phyloP scores from a whole-genome alignment of 2,329 filamentous ascomycete species.

The Fulvia fulva region DNA sequence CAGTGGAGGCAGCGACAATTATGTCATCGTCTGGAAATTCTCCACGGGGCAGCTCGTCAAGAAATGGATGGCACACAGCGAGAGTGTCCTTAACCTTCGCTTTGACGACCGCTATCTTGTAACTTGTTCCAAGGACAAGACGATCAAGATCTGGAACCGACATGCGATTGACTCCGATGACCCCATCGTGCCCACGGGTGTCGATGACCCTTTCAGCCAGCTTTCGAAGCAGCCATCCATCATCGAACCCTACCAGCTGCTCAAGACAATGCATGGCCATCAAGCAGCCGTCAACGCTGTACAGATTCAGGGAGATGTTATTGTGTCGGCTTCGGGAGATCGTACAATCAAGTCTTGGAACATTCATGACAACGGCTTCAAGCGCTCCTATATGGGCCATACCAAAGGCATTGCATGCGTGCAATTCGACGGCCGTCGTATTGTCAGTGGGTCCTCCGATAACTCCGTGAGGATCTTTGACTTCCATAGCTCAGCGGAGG shows the following conservation, averaged over 20 bases:
- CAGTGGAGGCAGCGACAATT: conserved; percentile 88
- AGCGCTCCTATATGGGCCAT: conserved; percentile 75
- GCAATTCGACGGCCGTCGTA: conserved; percentile 88
- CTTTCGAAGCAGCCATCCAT: conserved; percentile 38
- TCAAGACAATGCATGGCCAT: conserved; percentile 79
- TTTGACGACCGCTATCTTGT: conserved; percentile 90
- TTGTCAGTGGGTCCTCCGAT: conserved; percentile 94
- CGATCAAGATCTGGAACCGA: conserved; percentile 94
- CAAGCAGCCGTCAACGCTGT: conserved; percentile 93
- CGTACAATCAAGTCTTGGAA: conserved; percentile 94
- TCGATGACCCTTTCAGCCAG: conserved; percentile 38
- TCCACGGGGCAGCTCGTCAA: conserved; percentile 82
- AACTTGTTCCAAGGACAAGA: conserved; percentile 95
- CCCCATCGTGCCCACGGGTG: conserved; percentile 32
- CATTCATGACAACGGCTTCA: conserved; percentile 72
- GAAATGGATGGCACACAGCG: conserved; percentile 71
- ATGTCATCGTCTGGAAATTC: conserved; percentile 88
- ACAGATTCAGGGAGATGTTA: conserved; percentile 77
- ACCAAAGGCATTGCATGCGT: conserved; percentile 96
- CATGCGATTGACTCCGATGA: conserved; percentile 53
- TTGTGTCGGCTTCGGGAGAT: conserved; percentile 93
- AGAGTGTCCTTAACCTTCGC: conserved; percentile 88
- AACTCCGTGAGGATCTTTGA: conserved; percentile 96
- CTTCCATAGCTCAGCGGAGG: conserved; percentile 76
- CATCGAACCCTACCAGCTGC: conserved; percentile 67